Base-by-base conservation (phyloP, 805 yeast genomes). In the Clavispora vitiphila region DNA sequence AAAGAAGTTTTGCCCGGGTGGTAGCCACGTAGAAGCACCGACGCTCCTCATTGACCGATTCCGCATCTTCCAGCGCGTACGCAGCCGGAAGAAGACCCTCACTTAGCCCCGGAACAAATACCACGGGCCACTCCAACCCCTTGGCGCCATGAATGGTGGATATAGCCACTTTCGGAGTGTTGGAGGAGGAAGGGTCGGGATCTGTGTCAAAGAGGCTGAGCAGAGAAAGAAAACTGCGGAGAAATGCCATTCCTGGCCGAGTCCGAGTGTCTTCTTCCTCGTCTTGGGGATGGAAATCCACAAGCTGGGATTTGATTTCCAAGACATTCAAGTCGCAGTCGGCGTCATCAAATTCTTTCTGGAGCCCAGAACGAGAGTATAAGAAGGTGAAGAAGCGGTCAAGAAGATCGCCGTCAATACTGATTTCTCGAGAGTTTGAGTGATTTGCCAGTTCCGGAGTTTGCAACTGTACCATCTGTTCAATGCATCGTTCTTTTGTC, bases 81-180 rank as follows among this genome's bases (percentile, higher is more conserved):
- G 60, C 53, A 3, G 82, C 77, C 0, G 96, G 96, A 10, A 86
- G 63, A 11, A 77, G 60, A 1, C 84, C 83, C 36, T 84, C 86
- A 24, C 76, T 69, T 14, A 86, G 62, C 0, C 86, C 83, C 0
- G 95, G 88, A 10, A 87, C 76, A 56, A 87, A 86, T 0, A 91
- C 97, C 11, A 86, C 78, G 0, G 96, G 91, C 97, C 98, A 91
- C 58, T 91, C 99, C 2, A 90, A 68, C 1, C 99, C 99, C 58
- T 91, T 91, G 1, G 97, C 80, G 0, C 89, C 87, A 58, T 91
- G 99, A 10, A 91, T 83, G 0, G 98, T 93, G 0, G 95, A 83
- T 0, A 91, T 40, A 5, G 72, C 62, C 39, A 53, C 66, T 45
- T 56, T 62, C 6, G 64, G 64, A 18, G 38, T 40, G n/a, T 41